These are phyloP conservation scores for Diplodia scrobiculata DNA, from an alignment of 2,329 filamentous ascomycete species.

Conservation along the genomic window DNA sequence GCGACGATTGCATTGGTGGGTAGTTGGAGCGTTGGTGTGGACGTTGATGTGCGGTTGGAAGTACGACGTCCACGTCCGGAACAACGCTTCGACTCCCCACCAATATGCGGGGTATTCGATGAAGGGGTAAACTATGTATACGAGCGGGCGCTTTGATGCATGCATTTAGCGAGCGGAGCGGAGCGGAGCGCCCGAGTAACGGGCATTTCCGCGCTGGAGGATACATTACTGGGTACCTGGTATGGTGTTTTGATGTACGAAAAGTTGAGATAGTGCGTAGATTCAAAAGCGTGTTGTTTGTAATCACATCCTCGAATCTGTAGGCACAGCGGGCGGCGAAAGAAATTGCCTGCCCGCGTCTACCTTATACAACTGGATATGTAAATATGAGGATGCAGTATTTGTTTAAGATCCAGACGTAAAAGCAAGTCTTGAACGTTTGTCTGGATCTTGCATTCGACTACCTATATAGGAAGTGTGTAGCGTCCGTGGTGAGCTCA, in stretches of 20 bases:
- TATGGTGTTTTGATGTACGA: not conserved
- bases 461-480: no score
- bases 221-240: not conserved
- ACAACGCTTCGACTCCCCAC: not conserved
- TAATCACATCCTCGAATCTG: no score
- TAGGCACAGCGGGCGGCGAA: no score
- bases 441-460: no score
- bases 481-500: no score
- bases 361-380: no score
- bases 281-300: no score
- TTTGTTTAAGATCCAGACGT: no score
- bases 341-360: no score
- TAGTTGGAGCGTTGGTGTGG: not conserved
- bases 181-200: not conserved
- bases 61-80: not conserved
- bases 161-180: conserved; percentile 16
- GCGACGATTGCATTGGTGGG: not conserved
- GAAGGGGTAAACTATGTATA: not conserved
- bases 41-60: not conserved
- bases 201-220: not conserved
- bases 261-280: no score
- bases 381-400: no score
- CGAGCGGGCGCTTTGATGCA: not conserved
- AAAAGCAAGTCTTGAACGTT: no score
- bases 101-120: not conserved